A percentile compares a stretch with the other conserved stretches of the same genome.
These are phyloP conservation scores for Penicillium parvum DNA, from an alignment of 495 filamentous ascomycete genomes.

Conservation along the genomic window DNA sequence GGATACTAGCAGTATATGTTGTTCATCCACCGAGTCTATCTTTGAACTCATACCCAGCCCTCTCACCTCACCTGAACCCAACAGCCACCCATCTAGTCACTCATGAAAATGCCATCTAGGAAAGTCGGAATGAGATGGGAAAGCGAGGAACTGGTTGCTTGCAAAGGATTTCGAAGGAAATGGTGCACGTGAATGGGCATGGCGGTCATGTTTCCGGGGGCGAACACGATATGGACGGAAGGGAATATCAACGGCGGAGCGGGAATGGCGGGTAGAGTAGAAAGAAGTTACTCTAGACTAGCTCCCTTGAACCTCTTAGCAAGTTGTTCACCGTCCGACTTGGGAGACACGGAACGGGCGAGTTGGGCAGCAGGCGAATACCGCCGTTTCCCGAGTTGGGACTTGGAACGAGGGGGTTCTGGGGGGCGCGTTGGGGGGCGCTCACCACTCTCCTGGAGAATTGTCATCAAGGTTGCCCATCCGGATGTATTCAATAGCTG, in stretches of 20 bases:
- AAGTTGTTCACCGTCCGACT: slow-evolving; percentile 66
- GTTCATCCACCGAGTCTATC: too few species aligned
- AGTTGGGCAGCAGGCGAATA: slow-evolving; percentile 23
- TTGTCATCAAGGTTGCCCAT: slow-evolving; percentile 89
- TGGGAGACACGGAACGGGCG: slow-evolving; percentile 40
- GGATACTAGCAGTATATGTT: too few species aligned
- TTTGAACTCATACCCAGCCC: too few species aligned
- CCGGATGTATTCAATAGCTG: slow-evolving; percentile 78
- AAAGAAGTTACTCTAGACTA: slow-evolving; percentile 67
- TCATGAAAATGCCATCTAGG: too few species aligned
- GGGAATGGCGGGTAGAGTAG: slow-evolving; percentile 8
- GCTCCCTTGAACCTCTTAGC: slow-evolving; percentile 98
- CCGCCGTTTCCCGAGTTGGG: slow-evolving; percentile 28
- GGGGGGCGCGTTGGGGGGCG: slow-evolving; percentile 78
- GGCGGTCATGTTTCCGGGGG: neutral
- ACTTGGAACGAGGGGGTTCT: slow-evolving; percentile 34
- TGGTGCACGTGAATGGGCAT: neutral
- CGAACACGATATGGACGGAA: slow-evolving; percentile 1
- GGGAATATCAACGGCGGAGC: too few species aligned
- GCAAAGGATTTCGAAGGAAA: too few species aligned
- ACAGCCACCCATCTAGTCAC: too few species aligned
- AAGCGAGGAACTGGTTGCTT: too few species aligned
- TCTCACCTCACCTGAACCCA: too few species aligned
- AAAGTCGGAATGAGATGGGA: too few species aligned
- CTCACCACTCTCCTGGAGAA: slow-evolving; percentile 96